Evolutionary conservation across 192 early-diverging fungal species (phyloP), one percentile per base, ranked within the genome.

Genomic region (Backusella parvicylindrica): DNA sequence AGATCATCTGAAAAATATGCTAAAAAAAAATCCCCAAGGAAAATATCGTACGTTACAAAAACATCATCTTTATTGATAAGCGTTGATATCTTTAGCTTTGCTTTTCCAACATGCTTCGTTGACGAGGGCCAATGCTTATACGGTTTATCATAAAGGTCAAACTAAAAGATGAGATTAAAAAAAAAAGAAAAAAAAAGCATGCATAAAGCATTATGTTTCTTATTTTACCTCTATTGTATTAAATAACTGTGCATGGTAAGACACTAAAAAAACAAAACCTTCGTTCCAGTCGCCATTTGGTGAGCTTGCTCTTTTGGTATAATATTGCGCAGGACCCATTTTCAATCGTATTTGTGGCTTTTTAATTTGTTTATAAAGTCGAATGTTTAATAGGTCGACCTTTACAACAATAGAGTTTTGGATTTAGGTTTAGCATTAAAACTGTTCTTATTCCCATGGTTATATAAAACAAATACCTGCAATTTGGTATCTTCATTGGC

Each of bases 211-310:
- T 26, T 6, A 23, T 67, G 26, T 37, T 26, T 68, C 2, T 68
- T 40, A 1, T 31, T 33, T 68, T 82, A 82, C 86, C 79, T 87
- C 84, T 15, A 87, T 71, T 18, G 90, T 90, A 64, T 92, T 89
- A 83, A 93, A 93, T 26, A 93, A 85, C 83, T 93, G 92, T 66
- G 86, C 86, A 69, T 93, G 92, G 56, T 89, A 92, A 3, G 92
- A 88, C 2, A 93, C 86, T 0, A 84, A 71, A 37, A 93, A 87
- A 67, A 88, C 82, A 72, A 93, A 93, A 0, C 91, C 91, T 68
- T 92, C 92, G 77, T 91, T 92, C 92, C 92, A 92, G 69, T 86
- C 87, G 1, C 91, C 91, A 0, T 80, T 87, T 6, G 86, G 64
- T 23, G 73, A 40, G 31, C 83, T 80, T 36, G 85, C 77, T 12